phyloP scores from a whole-genome alignment of 371 early-diverging fungal species.

The Mortierella sp. region DNA sequence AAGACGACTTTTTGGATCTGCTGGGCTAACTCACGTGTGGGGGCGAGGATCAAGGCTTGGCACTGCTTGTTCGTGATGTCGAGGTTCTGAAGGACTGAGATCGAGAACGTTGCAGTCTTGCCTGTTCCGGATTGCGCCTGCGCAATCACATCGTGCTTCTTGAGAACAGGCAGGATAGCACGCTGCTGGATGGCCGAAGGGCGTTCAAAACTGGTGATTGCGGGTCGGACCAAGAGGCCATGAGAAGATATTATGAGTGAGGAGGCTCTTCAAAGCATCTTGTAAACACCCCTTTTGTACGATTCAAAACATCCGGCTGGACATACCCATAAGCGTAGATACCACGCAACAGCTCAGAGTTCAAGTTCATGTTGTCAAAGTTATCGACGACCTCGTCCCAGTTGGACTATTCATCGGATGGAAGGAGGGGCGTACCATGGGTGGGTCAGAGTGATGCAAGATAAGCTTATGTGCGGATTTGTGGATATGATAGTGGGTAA shows the following conservation, averaged over 20 bases:
- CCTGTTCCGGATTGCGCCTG: constrained; percentile 92
- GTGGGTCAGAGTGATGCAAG: not conserved
- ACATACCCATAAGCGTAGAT: constrained; percentile 32
- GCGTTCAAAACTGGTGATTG: not conserved
- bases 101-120: constrained; percentile 95
- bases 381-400: constrained; percentile 57
- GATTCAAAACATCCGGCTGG: not conserved
- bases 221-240: no score
- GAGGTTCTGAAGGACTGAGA: constrained; percentile 88
- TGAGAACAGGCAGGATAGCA: constrained; percentile 84
- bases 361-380: constrained; percentile 28
- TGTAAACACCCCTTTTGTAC: not conserved
- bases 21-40: constrained; percentile 89
- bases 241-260: not conserved
- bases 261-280: not conserved
- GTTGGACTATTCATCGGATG: constrained; percentile 60
- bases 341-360: constrained; percentile 28
- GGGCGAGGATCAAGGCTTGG: constrained; percentile 88
- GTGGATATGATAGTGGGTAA: no score
- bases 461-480: not conserved
- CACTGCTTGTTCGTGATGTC: constrained; percentile 74
- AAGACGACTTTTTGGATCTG: constrained; percentile 85
- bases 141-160: constrained; percentile 87
- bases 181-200: constrained; percentile 1
- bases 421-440: not conserved